Conservation (phyloP, 768 basidiomycete species). For the Kwoniella bestiolae region DNA sequence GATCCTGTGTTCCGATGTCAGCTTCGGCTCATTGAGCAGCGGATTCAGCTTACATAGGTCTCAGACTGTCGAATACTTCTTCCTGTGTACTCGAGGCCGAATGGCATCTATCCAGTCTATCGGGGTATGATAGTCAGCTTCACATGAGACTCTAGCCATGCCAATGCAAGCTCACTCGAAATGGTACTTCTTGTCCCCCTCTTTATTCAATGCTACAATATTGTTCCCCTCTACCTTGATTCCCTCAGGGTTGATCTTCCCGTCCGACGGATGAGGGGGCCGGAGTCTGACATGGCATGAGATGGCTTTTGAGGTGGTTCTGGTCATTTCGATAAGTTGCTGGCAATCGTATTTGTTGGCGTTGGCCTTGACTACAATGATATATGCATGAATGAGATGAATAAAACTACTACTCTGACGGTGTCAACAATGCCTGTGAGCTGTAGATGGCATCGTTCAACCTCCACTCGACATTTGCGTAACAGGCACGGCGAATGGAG, state of each 20-base stretch:
- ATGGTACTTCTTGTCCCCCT: constrained; percentile 21
- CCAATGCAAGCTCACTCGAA: constrained; percentile 9
- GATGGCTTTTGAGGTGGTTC: constrained; percentile 11
- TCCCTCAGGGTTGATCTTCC: constrained; percentile 8
- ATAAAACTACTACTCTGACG: too few species aligned
- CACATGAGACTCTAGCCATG: too few species aligned
- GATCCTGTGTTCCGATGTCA: constrained; percentile 54
- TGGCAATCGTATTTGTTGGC: constrained; percentile 1
- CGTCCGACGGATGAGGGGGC: constrained; percentile 3
- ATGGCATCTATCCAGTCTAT: constrained; percentile 76
- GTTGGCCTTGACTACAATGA: neutral
- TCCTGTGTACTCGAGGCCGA: constrained; percentile 72
- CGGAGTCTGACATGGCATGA: constrained; percentile 19
- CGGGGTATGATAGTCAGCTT: neutral
- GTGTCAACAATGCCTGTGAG: constrained; percentile 1
- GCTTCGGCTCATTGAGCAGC: neutral
- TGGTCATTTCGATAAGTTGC: neutral
- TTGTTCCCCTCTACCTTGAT: constrained; percentile 19
- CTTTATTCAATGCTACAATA: constrained; percentile 12
- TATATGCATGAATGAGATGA: neutral
- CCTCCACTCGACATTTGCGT: neutral
- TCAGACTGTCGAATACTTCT: constrained; percentile 74
- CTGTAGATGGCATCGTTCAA: constrained; percentile 11
- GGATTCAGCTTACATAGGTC: constrained; percentile 62
- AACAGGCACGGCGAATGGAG: neutral